phyloP scores from a whole-genome alignment of 2,329 filamentous ascomycete species.

The Metarhizium humberi region DNA sequence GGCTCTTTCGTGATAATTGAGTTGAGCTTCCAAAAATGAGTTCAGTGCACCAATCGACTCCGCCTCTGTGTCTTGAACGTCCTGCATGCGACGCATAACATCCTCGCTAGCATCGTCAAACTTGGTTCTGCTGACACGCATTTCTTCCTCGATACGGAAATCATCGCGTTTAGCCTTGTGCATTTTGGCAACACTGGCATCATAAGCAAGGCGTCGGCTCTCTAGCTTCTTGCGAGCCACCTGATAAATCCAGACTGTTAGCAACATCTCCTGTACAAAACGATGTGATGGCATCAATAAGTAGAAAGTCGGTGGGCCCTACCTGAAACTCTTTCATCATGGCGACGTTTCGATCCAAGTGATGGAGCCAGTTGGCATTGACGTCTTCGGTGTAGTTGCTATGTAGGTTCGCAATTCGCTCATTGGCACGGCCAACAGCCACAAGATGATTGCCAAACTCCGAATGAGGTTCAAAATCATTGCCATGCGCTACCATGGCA shows the following conservation, averaged over 20 bases:
- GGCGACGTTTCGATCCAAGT: constrained; percentile 76
- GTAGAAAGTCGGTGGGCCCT: constrained; percentile 16
- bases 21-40: constrained; percentile 76
- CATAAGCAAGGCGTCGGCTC: constrained; percentile 77
- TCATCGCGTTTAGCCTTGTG: constrained; percentile 92
- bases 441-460: constrained; percentile 84
- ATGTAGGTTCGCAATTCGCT: constrained; percentile 76
- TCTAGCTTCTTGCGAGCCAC: constrained; percentile 89
- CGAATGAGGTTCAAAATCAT: constrained; percentile 85
- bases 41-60: constrained; percentile 75
- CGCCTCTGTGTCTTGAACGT: constrained; percentile 84
- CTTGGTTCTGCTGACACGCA: constrained; percentile 84
- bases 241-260: constrained; percentile 18
- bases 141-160: constrained; percentile 85
- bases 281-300: background rate
- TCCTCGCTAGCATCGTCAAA: constrained; percentile 95
- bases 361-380: constrained; percentile 80
- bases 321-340: constrained; percentile 99
- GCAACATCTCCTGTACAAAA: background rate
- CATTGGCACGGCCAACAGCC: constrained; percentile 73
- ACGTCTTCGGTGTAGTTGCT: constrained; percentile 72
- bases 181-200: constrained; percentile 81
- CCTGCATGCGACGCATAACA: constrained; percentile 84
- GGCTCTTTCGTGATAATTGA: constrained; percentile 86
- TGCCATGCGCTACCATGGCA: constrained; percentile 80